These are phyloP conservation scores for Fusarium bactridioides DNA, from an alignment of 2,329 filamentous ascomycete genomes.

Conservation along the genomic window DNA sequence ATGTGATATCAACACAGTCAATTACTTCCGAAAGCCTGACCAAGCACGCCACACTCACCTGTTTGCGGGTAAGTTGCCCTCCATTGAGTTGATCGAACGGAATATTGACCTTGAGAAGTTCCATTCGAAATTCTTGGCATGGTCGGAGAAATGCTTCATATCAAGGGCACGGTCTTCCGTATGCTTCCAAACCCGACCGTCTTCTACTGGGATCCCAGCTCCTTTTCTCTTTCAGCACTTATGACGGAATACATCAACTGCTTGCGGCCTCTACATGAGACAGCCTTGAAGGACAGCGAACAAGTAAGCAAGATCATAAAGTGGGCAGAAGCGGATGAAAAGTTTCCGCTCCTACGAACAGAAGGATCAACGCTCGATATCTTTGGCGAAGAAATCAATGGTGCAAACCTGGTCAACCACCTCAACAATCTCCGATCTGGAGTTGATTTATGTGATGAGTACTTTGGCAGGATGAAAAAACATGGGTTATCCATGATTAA, in stretches of 20 bases:
- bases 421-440: constrained; percentile 19
- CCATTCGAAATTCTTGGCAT: constrained; percentile 49
- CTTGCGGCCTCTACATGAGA: neutral
- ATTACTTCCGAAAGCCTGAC: constrained; percentile 40
- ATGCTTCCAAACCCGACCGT: constrained; percentile 53
- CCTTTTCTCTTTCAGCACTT: constrained; percentile 21
- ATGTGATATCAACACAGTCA: constrained; percentile 47
- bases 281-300: neutral
- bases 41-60: constrained; percentile 27
- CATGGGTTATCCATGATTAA: neutral
- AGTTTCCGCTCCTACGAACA: constrained; percentile 7
- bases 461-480: constrained; percentile 17
- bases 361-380: constrained; percentile 20
- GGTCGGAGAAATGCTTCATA: constrained; percentile 48
- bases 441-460: constrained; percentile 20
- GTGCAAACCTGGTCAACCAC: constrained; percentile 16
- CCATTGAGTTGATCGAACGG: accelerated
- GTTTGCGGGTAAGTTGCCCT: constrained; percentile 21
- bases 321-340: constrained; percentile 21
- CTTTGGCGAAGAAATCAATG: constrained; percentile 18
- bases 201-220: constrained; percentile 30
- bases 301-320: constrained; percentile 10
- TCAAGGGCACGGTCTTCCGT: constrained; percentile 49
- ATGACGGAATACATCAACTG: constrained; percentile 13
- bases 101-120: neutral